A percentile compares a stretch with the other conserved stretches of the same genome.
phyloP scores from a whole-genome alignment of 768 basidiomycete species.

The Neoboletus magnificus region DNA sequence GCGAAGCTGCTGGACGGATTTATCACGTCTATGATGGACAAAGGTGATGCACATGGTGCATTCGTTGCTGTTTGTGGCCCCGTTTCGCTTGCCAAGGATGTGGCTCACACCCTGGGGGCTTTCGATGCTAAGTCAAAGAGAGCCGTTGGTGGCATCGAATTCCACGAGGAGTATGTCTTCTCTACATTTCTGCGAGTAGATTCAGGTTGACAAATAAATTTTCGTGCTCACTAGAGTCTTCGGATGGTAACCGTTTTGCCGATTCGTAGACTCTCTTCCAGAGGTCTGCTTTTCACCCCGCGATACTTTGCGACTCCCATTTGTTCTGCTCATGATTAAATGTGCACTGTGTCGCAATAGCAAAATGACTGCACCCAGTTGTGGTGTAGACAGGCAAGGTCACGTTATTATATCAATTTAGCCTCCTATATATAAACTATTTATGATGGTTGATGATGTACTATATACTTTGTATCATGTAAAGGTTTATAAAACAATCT shows the following conservation, averaged over 20 bases:
- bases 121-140: conserved; percentile 25
- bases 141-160: conserved; percentile 36
- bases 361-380: too few relatives aligned
- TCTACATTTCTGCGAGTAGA: conserved; percentile 1
- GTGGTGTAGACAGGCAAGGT: too few relatives aligned
- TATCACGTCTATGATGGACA: conserved; percentile 37
- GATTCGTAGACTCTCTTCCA: background rate
- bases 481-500: too few relatives aligned
- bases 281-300: background rate
- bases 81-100: conserved; percentile 32
- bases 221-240: conserved; percentile 10
- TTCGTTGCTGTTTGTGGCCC: conserved; percentile 45
- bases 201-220: background rate
- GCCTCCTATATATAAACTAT: too few relatives aligned
- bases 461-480: too few relatives aligned
- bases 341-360: too few relatives aligned
- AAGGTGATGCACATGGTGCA: conserved; percentile 33
- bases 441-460: too few relatives aligned
- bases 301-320: background rate
- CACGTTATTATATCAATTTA: too few relatives aligned
- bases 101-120: conserved; percentile 29
- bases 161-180: conserved; percentile 37
- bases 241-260: conserved; percentile 20
- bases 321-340: background rate
- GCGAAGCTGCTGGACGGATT: conserved; percentile 42